phyloP scores from a whole-genome alignment of 2,329 filamentous ascomycete genomes.

The Ramularia endophylla region DNA sequence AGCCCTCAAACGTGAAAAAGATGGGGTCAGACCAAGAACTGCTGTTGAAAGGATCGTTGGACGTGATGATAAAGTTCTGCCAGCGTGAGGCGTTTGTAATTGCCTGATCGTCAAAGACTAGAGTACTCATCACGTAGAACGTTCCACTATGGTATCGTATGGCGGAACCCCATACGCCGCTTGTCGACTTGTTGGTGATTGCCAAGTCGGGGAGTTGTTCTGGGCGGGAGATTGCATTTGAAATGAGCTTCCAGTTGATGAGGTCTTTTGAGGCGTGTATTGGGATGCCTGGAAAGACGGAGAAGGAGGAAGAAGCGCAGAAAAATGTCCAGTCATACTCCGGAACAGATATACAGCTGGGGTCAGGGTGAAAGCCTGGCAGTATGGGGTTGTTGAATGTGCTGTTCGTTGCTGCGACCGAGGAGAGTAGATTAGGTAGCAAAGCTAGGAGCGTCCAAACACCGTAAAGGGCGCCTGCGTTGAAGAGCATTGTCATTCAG shows the following conservation, averaged over 20 bases:
- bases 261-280: conserved; percentile 42
- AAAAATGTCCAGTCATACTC: conserved; percentile 40
- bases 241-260: conserved; percentile 36
- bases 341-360: conserved; percentile 40
- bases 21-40: conserved; percentile 45
- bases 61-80: conserved; percentile 47
- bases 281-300: conserved; percentile 41
- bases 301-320: conserved; percentile 42
- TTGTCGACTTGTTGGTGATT: conserved; percentile 30
- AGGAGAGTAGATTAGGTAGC: no score
- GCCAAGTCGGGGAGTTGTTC: conserved; percentile 34
- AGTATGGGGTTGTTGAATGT: conserved; percentile 41
- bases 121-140: conserved; percentile 35
- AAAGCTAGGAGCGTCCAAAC: no score
- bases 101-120: no score
- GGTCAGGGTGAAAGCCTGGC: conserved; percentile 43
- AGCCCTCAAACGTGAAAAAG: no score
- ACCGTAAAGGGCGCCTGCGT: no score
- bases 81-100: no score
- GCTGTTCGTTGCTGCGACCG: conserved; percentile 6
- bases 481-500: no score
- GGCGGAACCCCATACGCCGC: conserved; percentile 39
- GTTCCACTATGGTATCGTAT: conserved; percentile 36
- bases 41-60: conserved; percentile 38
- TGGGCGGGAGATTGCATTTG: conserved; percentile 32